phyloP scores from a whole-genome alignment of 2,329 filamentous ascomycete genomes.

The Teratosphaeria epicoccoides region DNA sequence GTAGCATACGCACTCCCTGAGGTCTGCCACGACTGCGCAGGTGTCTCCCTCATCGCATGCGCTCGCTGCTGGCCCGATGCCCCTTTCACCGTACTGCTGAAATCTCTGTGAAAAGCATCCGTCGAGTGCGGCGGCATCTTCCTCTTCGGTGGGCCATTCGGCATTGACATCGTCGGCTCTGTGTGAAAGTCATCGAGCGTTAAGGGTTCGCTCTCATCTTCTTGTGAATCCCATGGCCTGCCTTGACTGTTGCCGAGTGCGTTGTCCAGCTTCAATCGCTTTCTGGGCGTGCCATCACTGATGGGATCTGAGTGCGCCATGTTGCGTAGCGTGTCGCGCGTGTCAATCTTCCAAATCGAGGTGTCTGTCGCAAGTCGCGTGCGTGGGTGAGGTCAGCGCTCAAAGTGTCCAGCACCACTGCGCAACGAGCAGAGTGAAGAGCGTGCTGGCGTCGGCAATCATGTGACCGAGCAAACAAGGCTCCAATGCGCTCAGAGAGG shows the following conservation, averaged over 20 bases:
- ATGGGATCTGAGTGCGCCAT: slow-evolving; percentile 28
- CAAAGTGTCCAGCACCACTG: neutral
- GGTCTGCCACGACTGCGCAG: neutral
- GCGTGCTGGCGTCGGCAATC: neutral
- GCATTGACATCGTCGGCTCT: slow-evolving; percentile 38
- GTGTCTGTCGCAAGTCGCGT: neutral
- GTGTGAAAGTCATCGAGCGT: slow-evolving; percentile 43
- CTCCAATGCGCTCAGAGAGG: neutral
- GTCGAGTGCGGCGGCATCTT: slow-evolving; percentile 12
- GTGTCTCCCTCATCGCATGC: neutral
- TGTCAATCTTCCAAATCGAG: neutral
- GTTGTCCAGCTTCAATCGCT: slow-evolving; percentile 22
- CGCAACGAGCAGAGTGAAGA: neutral
- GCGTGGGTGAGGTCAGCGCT: neutral
- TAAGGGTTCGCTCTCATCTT: slow-evolving; percentile 39
- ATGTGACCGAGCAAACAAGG: neutral
- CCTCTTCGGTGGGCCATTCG: slow-evolving; percentile 13
- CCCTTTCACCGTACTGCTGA: slow-evolving; percentile 7
- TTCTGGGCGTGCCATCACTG: slow-evolving; percentile 23
- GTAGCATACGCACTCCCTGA: slow-evolving; percentile 27
- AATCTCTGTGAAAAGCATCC: slow-evolving; percentile 14
- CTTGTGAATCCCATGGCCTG: slow-evolving; percentile 26
- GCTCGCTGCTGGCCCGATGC: neutral
- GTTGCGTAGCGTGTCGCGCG: neutral
- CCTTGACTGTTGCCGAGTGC: slow-evolving; percentile 1